Conservation (phyloP, 2,329 filamentous ascomycete species). For the Neocatenulostroma microsporum region DNA sequence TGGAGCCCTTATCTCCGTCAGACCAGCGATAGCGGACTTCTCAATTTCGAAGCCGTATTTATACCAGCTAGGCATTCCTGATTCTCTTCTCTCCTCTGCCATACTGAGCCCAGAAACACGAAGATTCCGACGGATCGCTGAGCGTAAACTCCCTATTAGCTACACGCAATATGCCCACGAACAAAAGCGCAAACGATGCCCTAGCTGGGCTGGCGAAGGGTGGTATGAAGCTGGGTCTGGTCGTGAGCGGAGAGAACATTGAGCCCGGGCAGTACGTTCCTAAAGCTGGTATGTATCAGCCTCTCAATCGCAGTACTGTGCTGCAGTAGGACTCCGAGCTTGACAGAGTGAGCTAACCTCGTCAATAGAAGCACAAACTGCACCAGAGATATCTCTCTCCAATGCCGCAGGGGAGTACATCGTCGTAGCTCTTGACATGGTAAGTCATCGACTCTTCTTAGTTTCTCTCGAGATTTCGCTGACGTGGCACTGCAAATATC, state of each 20-base stretch:
- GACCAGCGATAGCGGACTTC: too few relatives aligned
- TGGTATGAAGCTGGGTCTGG: constrained; percentile 29
- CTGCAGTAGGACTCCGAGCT: constrained; percentile 29
- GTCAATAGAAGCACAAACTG: not conserved
- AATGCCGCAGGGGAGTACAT: not conserved
- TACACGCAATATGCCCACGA: constrained; percentile 15
- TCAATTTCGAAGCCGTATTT: too few relatives aligned
- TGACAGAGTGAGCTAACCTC: too few relatives aligned
- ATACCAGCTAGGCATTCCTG: too few relatives aligned
- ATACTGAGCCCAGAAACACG: too few relatives aligned
- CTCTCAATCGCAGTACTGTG: constrained; percentile 9
- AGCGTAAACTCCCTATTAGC: too few relatives aligned
- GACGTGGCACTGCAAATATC: constrained; percentile 40
- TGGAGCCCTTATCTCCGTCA: too few relatives aligned
- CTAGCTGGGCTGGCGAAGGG: constrained; percentile 26
- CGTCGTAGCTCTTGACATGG: not conserved
- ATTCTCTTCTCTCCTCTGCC: too few relatives aligned
- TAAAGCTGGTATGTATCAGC: constrained; percentile 27
- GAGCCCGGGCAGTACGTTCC: constrained; percentile 28
- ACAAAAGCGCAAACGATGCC: constrained; percentile 14
- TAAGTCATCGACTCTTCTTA: too few relatives aligned
- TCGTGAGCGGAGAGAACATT: constrained; percentile 22
- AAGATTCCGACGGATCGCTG: too few relatives aligned
- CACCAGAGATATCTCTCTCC: not conserved
- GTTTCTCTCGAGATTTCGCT: too few relatives aligned